Evolutionary conservation across 1,284 basidiomycete species (phyloP).

Genomic region (Fomitiporia mediterranea): DNA sequence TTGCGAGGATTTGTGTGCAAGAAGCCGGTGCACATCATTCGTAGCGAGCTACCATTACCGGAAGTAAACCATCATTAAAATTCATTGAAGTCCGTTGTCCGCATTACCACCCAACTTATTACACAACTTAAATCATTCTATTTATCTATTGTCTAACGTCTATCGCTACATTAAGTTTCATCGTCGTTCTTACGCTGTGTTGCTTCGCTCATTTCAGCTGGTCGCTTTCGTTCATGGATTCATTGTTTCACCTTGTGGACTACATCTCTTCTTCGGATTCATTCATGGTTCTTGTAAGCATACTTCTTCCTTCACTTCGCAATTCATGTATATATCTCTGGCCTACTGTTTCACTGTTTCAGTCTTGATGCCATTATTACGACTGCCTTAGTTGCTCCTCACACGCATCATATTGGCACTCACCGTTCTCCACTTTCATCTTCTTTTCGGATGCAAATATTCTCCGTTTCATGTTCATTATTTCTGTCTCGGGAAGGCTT

Average conservation of each 20-base stretch:
- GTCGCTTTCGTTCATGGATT: background rate
- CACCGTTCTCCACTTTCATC: too few species aligned
- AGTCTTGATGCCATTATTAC: too few species aligned
- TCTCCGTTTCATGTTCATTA: too few species aligned
- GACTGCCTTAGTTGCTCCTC: background rate
- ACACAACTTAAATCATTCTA: background rate
- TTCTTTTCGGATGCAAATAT: too few species aligned
- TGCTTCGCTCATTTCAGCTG: background rate
- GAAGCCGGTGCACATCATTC: constrained; percentile 27
- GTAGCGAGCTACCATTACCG: background rate
- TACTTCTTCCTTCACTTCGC: too few species aligned
- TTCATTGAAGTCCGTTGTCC: background rate
- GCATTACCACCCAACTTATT: too few species aligned
- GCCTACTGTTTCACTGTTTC: too few species aligned
- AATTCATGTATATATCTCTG: too few species aligned
- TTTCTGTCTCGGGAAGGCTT: background rate
- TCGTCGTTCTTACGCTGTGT: background rate
- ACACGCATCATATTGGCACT: too few species aligned
- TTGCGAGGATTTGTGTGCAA: constrained; percentile 41
- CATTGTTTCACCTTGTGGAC: background rate
- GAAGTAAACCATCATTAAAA: background rate
- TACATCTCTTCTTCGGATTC: background rate
- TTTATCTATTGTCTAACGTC: background rate
- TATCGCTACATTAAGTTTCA: background rate
- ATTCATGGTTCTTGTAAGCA: too few species aligned